Evolutionary conservation across 106 monocot species (phyloP), one percentile per base, ranked within the genome.

Genomic region (Dactylorhiza incarnata): DNA sequence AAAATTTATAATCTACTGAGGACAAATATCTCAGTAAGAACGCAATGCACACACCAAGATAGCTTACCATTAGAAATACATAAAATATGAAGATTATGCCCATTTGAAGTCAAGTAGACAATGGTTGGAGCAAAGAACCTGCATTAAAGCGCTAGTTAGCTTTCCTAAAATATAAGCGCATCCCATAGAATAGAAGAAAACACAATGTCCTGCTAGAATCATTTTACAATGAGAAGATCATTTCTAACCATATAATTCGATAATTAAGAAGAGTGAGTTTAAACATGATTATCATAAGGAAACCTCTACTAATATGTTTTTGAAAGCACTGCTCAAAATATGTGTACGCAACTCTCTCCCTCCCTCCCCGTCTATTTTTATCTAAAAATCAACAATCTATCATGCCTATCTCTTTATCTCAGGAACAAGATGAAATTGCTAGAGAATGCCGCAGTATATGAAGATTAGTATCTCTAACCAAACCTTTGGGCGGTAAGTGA

Each of bases 91-190:
- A 72, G 47, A 49, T 72, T 72, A 49, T 49, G 49, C 7, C 49
- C 72, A 44, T 72, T 72, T 49, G 72, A 72, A 72, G 49, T 48
- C 72, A 49, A 72, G 44, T 49, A 49, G 10, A 72, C 48, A 48
- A 72, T 72, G 47, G 49, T 72, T 72, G 72, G 72, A 72, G 49
- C 49, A 72, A 72, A 72, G 72, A 72, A 72, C 72, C 72, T 72
- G 72, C 72, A 72, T 72, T 22, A 72, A 72, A 49, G 4, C 49
- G 49, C 9, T 72, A 22, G 22, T 49, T 72, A 9, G 15, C 13
- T 49, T 72, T 49, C 23, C 20, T 45, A 69, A 69, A 69, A 69
- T 46, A 69, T 69, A 16, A 46, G n/a, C 11, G n/a, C n/a, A 69
- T 46, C 44, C 17, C 6, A n/a, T 0, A 46, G 24, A 45, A 69